A percentile compares a stretch with the other conserved stretches of the same genome.
phyloP scores from a whole-genome alignment of 2,329 filamentous ascomycete genomes.

The Colletotrichum karsti region DNA sequence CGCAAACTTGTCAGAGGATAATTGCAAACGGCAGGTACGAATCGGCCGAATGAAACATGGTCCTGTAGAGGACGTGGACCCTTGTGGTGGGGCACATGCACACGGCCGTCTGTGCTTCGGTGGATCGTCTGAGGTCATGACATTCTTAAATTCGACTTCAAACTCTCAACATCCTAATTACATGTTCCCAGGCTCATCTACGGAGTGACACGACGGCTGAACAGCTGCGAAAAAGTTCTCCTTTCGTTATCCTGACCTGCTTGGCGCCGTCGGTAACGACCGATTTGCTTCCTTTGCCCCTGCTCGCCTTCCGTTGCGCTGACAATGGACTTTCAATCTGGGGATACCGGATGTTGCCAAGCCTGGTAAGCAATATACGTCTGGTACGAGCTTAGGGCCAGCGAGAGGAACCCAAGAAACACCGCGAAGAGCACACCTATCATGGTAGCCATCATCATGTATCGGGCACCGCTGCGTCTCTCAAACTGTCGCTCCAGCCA shows the following conservation, averaged over 20 bases:
- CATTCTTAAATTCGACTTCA: background rate
- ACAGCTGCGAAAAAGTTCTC: background rate
- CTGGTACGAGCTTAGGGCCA: conserved; percentile 31
- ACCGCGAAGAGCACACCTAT: conserved; percentile 31
- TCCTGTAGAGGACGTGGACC: too few species aligned
- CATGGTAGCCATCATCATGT: conserved; percentile 36
- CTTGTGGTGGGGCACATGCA: too few species aligned
- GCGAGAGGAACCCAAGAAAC: conserved; percentile 24
- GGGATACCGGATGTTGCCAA: conserved; percentile 31
- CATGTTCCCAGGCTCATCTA: too few species aligned
- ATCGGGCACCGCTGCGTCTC: conserved; percentile 31
- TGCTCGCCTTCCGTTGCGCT: background rate
- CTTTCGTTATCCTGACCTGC: background rate
- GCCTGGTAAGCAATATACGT: conserved; percentile 33
- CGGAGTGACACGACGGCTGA: background rate
- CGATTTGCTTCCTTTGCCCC: background rate
- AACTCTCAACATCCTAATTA: background rate
- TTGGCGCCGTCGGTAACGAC: too few species aligned
- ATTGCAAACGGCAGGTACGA: too few species aligned
- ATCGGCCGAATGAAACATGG: too few species aligned
- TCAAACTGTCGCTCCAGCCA: conserved; percentile 28
- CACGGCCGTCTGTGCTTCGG: background rate
- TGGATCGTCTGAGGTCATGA: background rate
- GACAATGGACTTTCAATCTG: background rate
- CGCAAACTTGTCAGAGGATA: too few species aligned